Base-by-base conservation (phyloP, 345 rosid species). In the Camelina laxa region DNA sequence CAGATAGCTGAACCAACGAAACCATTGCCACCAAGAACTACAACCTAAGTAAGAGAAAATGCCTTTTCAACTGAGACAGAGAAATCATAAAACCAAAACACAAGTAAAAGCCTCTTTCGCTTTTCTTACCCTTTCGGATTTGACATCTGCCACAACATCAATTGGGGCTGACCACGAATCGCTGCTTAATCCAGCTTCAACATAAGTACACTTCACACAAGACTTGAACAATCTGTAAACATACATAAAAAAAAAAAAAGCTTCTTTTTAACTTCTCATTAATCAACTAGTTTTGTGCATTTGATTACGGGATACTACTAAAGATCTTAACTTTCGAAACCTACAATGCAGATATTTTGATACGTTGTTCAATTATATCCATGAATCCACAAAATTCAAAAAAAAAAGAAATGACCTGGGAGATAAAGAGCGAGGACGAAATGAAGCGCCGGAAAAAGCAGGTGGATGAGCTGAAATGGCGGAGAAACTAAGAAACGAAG, bases 1-100 rank as follows among this genome's bases (percentile, higher is more conserved):
- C 97, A 94, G 36, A 94, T 85, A 64, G 98, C 91, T 70, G 98
- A 91, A 56, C 97, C 98, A 77, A 91, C 97, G 67, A 88, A 94
- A 64, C 98, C 95, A 54, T 62, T 91, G 76, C 97, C 96, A 75
- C 97, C 97, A 31, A 91, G 67, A 64, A 94, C 98, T 11, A 94
- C 96, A 82, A 94, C 84, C 98, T 89, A 90, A 69, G 47, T 54
- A 67, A 65, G 59, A 75, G 70, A 60, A 27, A 70, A 22, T 15
- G 47, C 45, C 75, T 59, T 27, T 51, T 47, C 11, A 69, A 57
- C 0, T 27, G n/a, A 49, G 48, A 54, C 81, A 14, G 5, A 7
- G 1, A 8, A 65, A 63, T 65, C 27, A 16, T 53, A 39, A 22
- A 67, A 44, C 53, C 16, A n/a, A 27, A 44, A 57, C 57, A 60